Evolutionary conservation across 208 protist species (phyloP).

Genomic region (Naegleria lovaniensis): DNA sequence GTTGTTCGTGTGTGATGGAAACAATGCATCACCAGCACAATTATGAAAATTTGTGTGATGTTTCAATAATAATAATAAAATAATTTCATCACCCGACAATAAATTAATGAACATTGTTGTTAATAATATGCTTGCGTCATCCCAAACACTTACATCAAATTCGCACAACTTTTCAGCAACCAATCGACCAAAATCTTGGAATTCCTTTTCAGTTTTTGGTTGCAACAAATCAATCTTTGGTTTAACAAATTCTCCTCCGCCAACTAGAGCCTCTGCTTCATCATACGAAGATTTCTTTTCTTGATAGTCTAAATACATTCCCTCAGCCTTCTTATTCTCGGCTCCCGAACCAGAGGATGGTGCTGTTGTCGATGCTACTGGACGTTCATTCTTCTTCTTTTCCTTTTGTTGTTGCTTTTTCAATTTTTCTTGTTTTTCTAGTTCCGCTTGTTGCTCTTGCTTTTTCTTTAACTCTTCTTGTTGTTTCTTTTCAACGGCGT

Average conservation of each 20-base stretch:
- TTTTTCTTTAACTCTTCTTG: background rate
- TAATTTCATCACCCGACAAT: too few species aligned
- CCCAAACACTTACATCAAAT: background rate
- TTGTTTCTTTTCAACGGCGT: background rate
- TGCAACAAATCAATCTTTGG: background rate
- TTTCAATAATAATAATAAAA: too few species aligned
- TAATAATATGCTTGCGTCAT: background rate
- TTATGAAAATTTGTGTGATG: too few species aligned
- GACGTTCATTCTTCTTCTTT: background rate
- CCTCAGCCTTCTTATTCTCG: background rate
- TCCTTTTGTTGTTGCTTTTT: background rate
- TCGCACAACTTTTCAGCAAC: background rate
- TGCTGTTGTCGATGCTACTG: background rate
- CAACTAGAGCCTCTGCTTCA: background rate
- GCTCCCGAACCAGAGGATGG: background rate
- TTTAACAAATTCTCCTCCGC: background rate
- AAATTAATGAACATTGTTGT: too few species aligned
- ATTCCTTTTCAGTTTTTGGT: background rate
- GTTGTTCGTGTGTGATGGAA: too few species aligned
- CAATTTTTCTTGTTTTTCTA: background rate
- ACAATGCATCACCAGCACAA: too few species aligned
- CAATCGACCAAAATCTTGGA: background rate
- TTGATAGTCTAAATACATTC: background rate
- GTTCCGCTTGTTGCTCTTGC: background rate
- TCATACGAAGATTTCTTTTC: background rate